Base-by-base conservation (phyloP, 495 filamentous ascomycete genomes). In the Aspergillus homomorphus region DNA sequence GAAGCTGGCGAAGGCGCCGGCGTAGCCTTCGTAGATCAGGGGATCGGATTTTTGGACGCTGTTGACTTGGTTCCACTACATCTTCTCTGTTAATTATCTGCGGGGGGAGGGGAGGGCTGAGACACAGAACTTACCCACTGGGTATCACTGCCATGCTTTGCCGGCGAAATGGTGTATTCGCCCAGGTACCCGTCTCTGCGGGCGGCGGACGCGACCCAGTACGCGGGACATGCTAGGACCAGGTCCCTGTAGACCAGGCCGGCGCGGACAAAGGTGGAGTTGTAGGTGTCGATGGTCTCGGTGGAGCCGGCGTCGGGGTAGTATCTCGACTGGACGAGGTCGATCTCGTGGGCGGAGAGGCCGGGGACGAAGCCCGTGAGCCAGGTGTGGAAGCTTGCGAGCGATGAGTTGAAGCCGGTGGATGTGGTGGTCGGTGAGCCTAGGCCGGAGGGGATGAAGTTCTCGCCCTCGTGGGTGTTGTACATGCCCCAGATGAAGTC, bases 381-480 rank as follows among this genome's bases (percentile, higher is more conserved):
- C 82, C 80, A 86, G 21, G 46, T 22, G 14, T 77, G 66, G 56
- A 85, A 85, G 15, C 74, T 76, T 0, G 66, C 66, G 22, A 56
- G 48, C 1, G 73, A 77, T 0, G 74, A 73, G 61, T 84, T 82
- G 65, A 75, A 82, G 4, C 69, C 71, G 28, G 68, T 68, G 3
- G 67, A 63, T 1, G 62, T 62, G 1, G 41, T 62, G 9, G 58
- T 54, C n/a, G 33, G 8, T 12, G 65, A 70, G 10, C 69, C 57
- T 5, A 85, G 58, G 0, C 80, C 80, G 0, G 77, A 61, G 0
- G 83, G 78, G 22, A 84, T 70, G 64, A 87, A 86, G 51, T 81
- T 84, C 63, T 84, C 75, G 26, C 81, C 83, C 65, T 86, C 83
- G 60, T 84, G 78, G 4, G 74, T 73, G 61, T 87, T 87, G 62